phyloP scores from a whole-genome alignment of 2,329 filamentous ascomycete genomes.

The Zasmidium citrigriseum region DNA sequence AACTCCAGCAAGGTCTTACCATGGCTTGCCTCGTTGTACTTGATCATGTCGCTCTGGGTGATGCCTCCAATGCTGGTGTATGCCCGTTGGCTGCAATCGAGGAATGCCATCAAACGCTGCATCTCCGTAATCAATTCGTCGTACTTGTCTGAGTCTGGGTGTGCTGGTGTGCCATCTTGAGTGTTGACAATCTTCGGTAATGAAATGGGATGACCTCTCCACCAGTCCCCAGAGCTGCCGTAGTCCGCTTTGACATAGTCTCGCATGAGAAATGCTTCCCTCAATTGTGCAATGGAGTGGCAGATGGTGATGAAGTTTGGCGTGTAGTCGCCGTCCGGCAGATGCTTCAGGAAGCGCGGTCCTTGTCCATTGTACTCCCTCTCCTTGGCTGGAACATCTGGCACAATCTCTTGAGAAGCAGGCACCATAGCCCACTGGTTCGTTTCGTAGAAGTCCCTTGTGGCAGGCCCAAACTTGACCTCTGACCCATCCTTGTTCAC shows the following conservation, averaged over 20 bases:
- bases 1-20: conserved; percentile 19
- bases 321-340: conserved; percentile 55
- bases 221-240: conserved; percentile 61
- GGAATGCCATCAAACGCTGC: conserved; percentile 63
- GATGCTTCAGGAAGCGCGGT: conserved; percentile 60
- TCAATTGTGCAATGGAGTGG: conserved; percentile 60
- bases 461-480: conserved; percentile 56
- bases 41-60: conserved; percentile 27
- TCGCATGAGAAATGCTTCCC: conserved; percentile 58
- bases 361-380: conserved; percentile 48
- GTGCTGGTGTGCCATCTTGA: conserved; percentile 27
- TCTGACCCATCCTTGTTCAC: conserved; percentile 41
- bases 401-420: conserved; percentile 54
- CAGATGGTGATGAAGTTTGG: conserved; percentile 61
- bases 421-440: conserved; percentile 57
- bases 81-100: conserved; percentile 58
- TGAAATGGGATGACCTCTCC: conserved; percentile 58
- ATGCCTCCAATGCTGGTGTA: conserved; percentile 60
- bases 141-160: conserved; percentile 35
- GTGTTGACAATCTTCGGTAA: conserved; percentile 53
- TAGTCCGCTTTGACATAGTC: conserved; percentile 51
- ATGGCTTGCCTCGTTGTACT: conserved; percentile 7
- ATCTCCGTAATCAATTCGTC: conserved; percentile 57
- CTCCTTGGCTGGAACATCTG: conserved; percentile 48
- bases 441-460: conserved; percentile 55